Conservation (phyloP, 2,329 filamentous ascomycete genomes). For the Rhexocercosporidium sp. region DNA sequence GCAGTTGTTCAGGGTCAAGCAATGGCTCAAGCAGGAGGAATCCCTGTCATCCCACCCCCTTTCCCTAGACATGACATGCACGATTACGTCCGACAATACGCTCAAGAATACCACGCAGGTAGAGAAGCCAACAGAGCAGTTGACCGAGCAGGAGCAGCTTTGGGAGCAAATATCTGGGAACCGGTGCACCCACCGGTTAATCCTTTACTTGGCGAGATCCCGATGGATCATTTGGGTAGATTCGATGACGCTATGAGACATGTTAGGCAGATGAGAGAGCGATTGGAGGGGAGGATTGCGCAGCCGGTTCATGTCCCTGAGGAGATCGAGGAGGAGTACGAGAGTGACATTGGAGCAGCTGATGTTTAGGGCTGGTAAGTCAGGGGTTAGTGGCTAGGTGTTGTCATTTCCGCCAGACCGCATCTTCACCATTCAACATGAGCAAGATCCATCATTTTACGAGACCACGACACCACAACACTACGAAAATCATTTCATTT, state of each 20-base stretch:
- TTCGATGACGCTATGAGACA: no score
- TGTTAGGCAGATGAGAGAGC: neutral
- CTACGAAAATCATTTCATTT: no score
- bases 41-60: neutral
- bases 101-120: neutral
- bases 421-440: no score
- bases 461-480: no score
- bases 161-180: neutral
- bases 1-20: neutral
- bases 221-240: no score
- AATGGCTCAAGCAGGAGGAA: neutral
- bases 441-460: no score
- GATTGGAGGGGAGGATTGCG: neutral
- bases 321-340: constrained; percentile 1
- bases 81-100: neutral
- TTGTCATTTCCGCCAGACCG: no score
- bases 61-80: no score
- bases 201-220: neutral
- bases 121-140: neutral
- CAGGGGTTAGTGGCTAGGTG: neutral
- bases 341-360: neutral
- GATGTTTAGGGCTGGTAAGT: neutral
- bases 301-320: neutral
- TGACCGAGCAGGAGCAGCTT: neutral
- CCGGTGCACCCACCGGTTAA: no score